These are phyloP conservation scores for Hymenoscyphus salicellus DNA, from an alignment of 2,329 filamentous ascomycete species.

Conservation along the genomic window DNA sequence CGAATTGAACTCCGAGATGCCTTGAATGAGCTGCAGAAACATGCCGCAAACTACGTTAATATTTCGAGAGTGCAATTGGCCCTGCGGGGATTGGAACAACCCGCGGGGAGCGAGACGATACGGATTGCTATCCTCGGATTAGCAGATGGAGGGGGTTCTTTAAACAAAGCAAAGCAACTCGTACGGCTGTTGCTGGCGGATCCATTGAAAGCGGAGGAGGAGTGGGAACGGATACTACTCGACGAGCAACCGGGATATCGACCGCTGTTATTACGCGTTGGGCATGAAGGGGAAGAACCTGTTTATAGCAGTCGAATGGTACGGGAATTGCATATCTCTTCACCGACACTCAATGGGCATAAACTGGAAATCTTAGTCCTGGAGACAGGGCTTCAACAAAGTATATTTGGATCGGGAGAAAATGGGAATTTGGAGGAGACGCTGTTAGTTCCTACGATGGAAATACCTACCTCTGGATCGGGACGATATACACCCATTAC, in stretches of 20 bases:
- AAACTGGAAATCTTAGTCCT: constrained; percentile 64
- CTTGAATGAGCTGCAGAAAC: constrained; percentile 58
- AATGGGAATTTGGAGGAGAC: constrained; percentile 53
- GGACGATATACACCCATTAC: constrained; percentile 65
- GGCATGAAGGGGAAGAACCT: constrained; percentile 33
- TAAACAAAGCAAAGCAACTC: constrained; percentile 58
- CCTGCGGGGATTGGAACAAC: constrained; percentile 59
- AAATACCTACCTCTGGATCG: constrained; percentile 63
- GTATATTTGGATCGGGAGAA: constrained; percentile 35
- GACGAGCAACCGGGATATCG: constrained; percentile 42
- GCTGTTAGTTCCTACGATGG: constrained; percentile 72
- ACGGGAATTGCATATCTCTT: constrained; percentile 60
- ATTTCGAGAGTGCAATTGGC: constrained; percentile 71
- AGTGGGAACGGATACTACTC: constrained; percentile 64
- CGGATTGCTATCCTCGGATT: constrained; percentile 57
- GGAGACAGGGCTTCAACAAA: constrained; percentile 46
- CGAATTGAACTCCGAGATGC: constrained; percentile 35
- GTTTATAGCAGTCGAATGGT: constrained; percentile 47
- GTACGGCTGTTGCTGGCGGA: constrained; percentile 69
- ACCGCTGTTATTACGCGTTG: constrained; percentile 63
- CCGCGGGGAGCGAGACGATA: constrained; percentile 54
- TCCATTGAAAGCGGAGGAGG: constrained; percentile 58
- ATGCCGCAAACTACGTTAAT: constrained; percentile 61
- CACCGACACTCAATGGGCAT: constrained; percentile 57
- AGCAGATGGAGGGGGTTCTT: constrained; percentile 35